These are phyloP conservation scores for Ascochyta fabae DNA, from an alignment of 2,329 filamentous ascomycete genomes.

Conservation along the genomic window DNA sequence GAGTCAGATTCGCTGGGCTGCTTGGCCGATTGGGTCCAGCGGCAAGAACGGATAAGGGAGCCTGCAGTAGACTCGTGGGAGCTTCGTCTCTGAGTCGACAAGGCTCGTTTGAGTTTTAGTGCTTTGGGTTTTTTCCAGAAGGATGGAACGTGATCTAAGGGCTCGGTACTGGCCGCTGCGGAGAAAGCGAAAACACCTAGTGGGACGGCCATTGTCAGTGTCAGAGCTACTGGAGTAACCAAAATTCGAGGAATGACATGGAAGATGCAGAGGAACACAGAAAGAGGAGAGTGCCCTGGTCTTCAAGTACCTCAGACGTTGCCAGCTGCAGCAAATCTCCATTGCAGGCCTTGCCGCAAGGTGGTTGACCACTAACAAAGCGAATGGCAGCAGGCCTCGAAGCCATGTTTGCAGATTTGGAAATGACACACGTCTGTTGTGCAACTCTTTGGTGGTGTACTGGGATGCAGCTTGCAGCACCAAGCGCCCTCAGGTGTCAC, in stretches of 20 bases:
- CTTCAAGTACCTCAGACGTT: conserved; percentile 41
- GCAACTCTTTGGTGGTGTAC: conserved; percentile 43
- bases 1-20: conserved; percentile 28
- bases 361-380: conserved; percentile 36
- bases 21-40: conserved; percentile 30
- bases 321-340: conserved; percentile 37
- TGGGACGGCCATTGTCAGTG: conserved; percentile 50
- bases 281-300: conserved; percentile 37
- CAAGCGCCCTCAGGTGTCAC: conserved; percentile 32
- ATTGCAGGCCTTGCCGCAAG: conserved; percentile 42
- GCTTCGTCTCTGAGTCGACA: conserved; percentile 34
- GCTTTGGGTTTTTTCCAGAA: conserved; percentile 45
- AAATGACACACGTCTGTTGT: conserved; percentile 44
- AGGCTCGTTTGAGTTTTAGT: conserved; percentile 36
- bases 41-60: conserved; percentile 32
- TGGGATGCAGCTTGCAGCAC: conserved; percentile 38
- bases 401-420: conserved; percentile 40
- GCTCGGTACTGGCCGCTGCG: conserved; percentile 44
- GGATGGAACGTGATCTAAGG: conserved; percentile 38
- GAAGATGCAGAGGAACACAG: conserved; percentile 29
- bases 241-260: conserved; percentile 7
- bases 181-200: conserved; percentile 49
- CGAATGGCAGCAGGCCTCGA: conserved; percentile 27
- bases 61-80: conserved; percentile 42
- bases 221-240: conserved; percentile 12